phyloP scores from a whole-genome alignment of 1,284 basidiomycete genomes.

The Malassezia sp. region DNA sequence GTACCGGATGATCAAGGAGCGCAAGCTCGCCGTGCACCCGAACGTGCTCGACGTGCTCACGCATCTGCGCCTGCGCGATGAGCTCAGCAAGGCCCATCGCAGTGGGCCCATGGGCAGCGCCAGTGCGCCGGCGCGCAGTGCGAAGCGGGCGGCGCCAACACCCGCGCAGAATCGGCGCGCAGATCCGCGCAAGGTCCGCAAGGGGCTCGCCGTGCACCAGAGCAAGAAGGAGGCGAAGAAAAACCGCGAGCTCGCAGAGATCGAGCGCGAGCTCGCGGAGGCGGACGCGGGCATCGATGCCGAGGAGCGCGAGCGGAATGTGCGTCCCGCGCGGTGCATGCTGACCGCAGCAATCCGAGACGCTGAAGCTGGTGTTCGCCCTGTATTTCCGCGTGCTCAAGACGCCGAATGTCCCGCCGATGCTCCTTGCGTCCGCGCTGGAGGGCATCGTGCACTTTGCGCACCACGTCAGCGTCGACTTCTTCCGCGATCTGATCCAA shows the following conservation, averaged over 20 bases:
- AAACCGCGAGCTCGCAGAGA: conserved; percentile 30
- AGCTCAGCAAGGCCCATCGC: conserved; percentile 51
- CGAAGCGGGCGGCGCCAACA: conserved; percentile 55
- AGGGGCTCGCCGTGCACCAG: conserved; percentile 33
- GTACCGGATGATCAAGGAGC: conserved; percentile 92
- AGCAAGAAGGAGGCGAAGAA: conserved; percentile 42
- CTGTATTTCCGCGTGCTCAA: conserved; percentile 95
- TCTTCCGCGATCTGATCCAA: conserved; percentile 86
- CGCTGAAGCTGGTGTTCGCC: conserved; percentile 91
- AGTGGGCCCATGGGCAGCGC: conserved; percentile 50
- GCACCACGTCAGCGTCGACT: conserved; percentile 95
- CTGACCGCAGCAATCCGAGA: conserved; percentile 73
- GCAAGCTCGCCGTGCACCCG: conserved; percentile 76
- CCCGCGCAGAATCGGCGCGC: conserved; percentile 30
- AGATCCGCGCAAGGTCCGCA: conserved; percentile 39
- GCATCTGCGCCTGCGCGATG: conserved; percentile 73
- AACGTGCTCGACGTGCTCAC: conserved; percentile 75
- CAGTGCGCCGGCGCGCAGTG: conserved; percentile 55
- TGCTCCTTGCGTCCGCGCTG: conserved; percentile 74
- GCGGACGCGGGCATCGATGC: conserved; percentile 87
- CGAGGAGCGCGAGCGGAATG: conserved; percentile 72
- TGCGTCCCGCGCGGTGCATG: conserved; percentile 53
- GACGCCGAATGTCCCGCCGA: conserved; percentile 60
- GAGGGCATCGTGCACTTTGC: conserved; percentile 86
- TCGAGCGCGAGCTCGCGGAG: conserved; percentile 44